These are phyloP conservation scores for Zygosaccharomyces kombuchaensis DNA, from an alignment of 805 yeast genomes.

Conservation along the genomic window DNA sequence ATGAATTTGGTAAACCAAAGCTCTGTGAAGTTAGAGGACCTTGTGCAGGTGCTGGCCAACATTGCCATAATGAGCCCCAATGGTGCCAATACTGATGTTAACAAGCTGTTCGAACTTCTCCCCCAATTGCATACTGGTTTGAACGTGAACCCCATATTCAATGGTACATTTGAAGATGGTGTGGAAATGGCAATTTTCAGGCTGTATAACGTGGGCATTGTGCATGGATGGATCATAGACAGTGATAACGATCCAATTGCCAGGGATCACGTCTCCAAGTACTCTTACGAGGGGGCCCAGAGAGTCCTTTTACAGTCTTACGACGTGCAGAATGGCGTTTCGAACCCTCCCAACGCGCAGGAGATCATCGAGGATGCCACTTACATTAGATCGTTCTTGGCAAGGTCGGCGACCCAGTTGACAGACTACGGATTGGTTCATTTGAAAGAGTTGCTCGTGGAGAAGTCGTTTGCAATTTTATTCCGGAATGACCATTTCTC, in stretches of 20 bases:
- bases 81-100: slow-evolving; percentile 34
- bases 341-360: slow-evolving; percentile 23
- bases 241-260: slow-evolving; percentile 36
- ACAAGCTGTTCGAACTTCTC: slow-evolving; percentile 47
- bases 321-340: slow-evolving; percentile 31
- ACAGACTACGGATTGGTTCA: slow-evolving; percentile 60
- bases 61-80: slow-evolving; percentile 36
- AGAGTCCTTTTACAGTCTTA: slow-evolving; percentile 47
- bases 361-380: slow-evolving; percentile 35
- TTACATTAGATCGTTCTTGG: slow-evolving; percentile 47
- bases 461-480: slow-evolving; percentile 60
- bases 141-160: slow-evolving; percentile 65
- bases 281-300: slow-evolving; percentile 59
- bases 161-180: slow-evolving; percentile 53
- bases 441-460: slow-evolving; percentile 42
- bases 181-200: slow-evolving; percentile 54
- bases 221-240: slow-evolving; percentile 82
- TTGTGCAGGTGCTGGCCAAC: slow-evolving; percentile 51
- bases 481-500: slow-evolving; percentile 89
- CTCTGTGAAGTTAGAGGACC: slow-evolving; percentile 36
- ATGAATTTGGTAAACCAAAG: slow-evolving; percentile 32
- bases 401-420: slow-evolving; percentile 66
- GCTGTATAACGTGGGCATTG: slow-evolving; percentile 54
- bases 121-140: slow-evolving; percentile 70
- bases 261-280: slow-evolving; percentile 36